Conservation (phyloP, 2,329 filamentous ascomycete species). For the Lasiodiplodia sp. region DNA sequence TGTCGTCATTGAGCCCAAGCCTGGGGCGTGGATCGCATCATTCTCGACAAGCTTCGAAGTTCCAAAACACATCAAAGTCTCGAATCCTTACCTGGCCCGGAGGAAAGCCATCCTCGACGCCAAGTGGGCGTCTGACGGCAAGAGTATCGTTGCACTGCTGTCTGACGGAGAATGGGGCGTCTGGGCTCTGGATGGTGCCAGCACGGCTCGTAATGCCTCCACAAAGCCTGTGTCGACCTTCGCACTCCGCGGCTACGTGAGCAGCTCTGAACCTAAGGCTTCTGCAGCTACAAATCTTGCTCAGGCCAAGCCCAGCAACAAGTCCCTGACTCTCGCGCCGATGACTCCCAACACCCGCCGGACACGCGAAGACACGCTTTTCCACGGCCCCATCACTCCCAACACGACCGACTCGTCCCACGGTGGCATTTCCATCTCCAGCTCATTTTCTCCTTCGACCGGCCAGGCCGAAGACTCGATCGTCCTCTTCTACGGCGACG, state of each 20-base stretch:
- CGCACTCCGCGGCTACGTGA: conserved; percentile 46
- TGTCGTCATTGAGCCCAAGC: conserved; percentile 25
- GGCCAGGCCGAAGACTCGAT: conserved; percentile 53
- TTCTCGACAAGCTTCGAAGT: conserved; percentile 45
- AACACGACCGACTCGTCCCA: conserved; percentile 39
- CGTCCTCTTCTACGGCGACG: conserved; percentile 55
- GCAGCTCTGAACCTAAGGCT: conserved; percentile 35
- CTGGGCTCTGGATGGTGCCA: conserved; percentile 54
- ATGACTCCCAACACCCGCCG: conserved; percentile 61
- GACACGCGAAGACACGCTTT: conserved; percentile 54
- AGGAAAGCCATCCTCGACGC: conserved; percentile 59
- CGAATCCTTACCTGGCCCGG: conserved; percentile 43
- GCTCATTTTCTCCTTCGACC: conserved; percentile 37
- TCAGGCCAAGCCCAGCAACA: conserved; percentile 40
- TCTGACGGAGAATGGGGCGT: conserved; percentile 62
- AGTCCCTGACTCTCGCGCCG: conserved; percentile 51
- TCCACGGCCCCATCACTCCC: conserved; percentile 48
- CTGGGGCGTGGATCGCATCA: conserved; percentile 41
- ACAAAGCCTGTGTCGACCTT: conserved; percentile 38
- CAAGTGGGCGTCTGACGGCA: conserved; percentile 56
- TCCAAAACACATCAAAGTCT: conserved; percentile 37
- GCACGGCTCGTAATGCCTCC: conserved; percentile 38
- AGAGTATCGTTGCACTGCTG: conserved; percentile 55
- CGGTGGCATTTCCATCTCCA: conserved; percentile 54
- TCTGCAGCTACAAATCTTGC: conserved; percentile 20